A percentile compares a stretch with the other conserved stretches of the same genome.
phyloP scores from a whole-genome alignment of 495 filamentous ascomycete species.

The Aspergillus biplanus region DNA sequence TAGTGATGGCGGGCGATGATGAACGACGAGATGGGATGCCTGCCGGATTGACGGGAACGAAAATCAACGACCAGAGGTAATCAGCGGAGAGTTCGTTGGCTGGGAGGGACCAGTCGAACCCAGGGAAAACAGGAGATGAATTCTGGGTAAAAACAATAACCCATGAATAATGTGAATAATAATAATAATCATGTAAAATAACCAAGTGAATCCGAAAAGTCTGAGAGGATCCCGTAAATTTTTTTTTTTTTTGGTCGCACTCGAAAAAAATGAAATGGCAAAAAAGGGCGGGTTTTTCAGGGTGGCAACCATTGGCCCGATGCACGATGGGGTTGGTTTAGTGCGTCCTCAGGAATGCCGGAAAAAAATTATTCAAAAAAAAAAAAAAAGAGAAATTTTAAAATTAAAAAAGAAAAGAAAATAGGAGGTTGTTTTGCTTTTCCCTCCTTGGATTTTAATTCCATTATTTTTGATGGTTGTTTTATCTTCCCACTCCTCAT shows the following conservation, averaged over 20 bases:
- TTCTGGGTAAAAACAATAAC: conserved; percentile 11
- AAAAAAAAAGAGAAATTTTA: conserved; percentile 8
- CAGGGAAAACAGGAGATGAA: conserved; percentile 27
- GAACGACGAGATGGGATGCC: conserved; percentile 14
- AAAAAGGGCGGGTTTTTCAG: conserved; percentile 30
- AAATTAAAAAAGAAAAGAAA: conserved; percentile 7
- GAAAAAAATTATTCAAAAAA: conserved; percentile 6
- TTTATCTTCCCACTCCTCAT: background rate
- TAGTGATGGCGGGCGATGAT: conserved; percentile 19
- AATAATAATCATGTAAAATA: conserved; percentile 16
- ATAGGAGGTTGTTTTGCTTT: conserved; percentile 2
- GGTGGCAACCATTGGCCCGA: conserved; percentile 30
- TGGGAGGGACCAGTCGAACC: conserved; percentile 11
- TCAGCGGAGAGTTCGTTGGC: conserved; percentile 32
- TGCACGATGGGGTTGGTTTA: conserved; percentile 18
- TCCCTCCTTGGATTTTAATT: conserved; percentile 7
- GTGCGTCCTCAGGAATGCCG: conserved; percentile 23
- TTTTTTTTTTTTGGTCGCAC: conserved; percentile 24
- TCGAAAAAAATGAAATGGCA: conserved; percentile 19
- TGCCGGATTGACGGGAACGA: conserved; percentile 15
- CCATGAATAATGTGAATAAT: conserved; percentile 26
- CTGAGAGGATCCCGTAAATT: conserved; percentile 20
- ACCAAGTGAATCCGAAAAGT: conserved; percentile 29
- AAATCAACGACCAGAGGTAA: conserved; percentile 24
- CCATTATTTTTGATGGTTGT: background rate